Base-by-base conservation (phyloP, 1,284 basidiomycete genomes). In the Sutorius eximius region DNA sequence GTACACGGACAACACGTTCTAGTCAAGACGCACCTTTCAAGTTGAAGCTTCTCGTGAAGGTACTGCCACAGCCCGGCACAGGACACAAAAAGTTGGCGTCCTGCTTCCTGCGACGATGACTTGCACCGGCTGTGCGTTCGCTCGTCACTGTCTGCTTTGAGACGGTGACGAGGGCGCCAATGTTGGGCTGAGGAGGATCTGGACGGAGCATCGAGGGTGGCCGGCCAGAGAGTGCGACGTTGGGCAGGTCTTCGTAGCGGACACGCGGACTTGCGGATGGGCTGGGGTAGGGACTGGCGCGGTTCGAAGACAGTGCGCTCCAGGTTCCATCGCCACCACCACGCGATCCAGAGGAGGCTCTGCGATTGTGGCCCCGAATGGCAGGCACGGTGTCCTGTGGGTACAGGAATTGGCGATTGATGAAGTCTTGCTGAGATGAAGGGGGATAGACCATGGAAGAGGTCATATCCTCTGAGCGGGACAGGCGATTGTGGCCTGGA, bases 11-110 rank as follows among this genome's bases (percentile, higher is more conserved):
- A 57, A 56, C 53, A 52, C 45, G 42, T 57, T 57, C 52, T 24
- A 24, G 46, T 30, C 6, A 22, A 51, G 47, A 74, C 78, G 47
- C 62, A 83, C 89, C 89, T 70, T 89, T 87, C 53, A 92, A 69
- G 66, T 91, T 91, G 71, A 92, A 92, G 62, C 87, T 85, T 64
- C 89, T 76, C 42, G 90, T 92, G 64, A 93, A 93, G 20, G 90
- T 91, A 66, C 86, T 88, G 37, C 88, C 88, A 69, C 90, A 93
- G n/a, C 87, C 87, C 3, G 83, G 82, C 37, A 91, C 82, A 45
- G 86, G 86, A 72, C 89, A 91, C 45, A 78, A 69, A 65, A 90
- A 91, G 62, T 81, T 85, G 49, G 88, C 87, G 48, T 88, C 85
- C 66, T 87, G 86, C 66, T 87, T 91, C 61, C 89, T 76, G 46